Conservation (phyloP, 805 yeast genomes). For the Yarrowia bubula region DNA sequence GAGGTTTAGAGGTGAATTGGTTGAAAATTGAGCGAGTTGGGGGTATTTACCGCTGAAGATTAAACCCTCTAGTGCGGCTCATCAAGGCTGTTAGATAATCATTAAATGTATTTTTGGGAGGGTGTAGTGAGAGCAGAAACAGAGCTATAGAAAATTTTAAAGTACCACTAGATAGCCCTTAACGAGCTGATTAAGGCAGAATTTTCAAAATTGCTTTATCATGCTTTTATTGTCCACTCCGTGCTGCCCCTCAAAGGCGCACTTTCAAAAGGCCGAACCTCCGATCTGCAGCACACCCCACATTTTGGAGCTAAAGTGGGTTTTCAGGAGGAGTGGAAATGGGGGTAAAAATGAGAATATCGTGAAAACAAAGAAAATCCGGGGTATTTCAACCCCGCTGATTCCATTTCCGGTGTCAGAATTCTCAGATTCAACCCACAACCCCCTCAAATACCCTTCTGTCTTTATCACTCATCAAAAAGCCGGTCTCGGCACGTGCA, state of each 20-base stretch:
- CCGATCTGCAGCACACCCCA: conserved; percentile 14
- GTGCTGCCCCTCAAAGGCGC: background rate
- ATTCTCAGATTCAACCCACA: no score
- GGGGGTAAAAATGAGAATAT: no score
- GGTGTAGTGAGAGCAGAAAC: no score
- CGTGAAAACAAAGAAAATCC: no score
- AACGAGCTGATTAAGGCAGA: no score
- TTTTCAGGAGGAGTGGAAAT: background rate
- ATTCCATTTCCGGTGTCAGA: no score
- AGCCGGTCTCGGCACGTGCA: background rate
- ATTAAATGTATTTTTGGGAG: background rate
- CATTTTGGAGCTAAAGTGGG: background rate
- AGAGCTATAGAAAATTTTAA: no score
- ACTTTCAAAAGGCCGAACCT: background rate
- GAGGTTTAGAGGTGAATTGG: background rate
- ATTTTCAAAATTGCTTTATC: no score
- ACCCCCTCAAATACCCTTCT: background rate
- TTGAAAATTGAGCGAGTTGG: background rate
- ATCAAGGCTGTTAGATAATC: background rate
- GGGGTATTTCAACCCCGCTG: no score
- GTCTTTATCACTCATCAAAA: background rate
- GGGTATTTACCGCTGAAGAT: background rate
- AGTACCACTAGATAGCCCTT: background rate
- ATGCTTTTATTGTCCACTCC: no score
- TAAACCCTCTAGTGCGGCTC: background rate